phyloP scores from a whole-genome alignment of 2,329 filamentous ascomycete species.

The Alternaria postmessia region DNA sequence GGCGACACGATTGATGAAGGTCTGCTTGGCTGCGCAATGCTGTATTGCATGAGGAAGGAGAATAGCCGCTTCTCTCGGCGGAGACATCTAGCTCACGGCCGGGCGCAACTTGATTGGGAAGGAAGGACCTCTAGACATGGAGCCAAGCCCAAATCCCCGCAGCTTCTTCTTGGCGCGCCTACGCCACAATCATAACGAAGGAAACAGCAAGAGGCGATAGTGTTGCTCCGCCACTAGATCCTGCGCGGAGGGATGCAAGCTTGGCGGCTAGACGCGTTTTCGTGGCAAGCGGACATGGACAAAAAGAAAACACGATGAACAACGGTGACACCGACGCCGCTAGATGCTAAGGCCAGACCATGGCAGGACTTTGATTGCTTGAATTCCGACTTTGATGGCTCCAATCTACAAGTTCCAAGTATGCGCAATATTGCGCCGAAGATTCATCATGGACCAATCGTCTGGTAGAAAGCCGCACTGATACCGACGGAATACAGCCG shows the following conservation, averaged over 20 bases:
- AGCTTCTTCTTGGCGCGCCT: conserved; percentile 21
- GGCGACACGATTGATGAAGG: conserved; percentile 23
- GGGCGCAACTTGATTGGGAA: conserved; percentile 36
- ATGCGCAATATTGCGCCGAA: not conserved
- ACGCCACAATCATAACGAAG: conserved; percentile 25
- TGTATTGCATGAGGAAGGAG: conserved; percentile 35
- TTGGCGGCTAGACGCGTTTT: not conserved
- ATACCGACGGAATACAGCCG: not conserved
- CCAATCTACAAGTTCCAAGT: not conserved
- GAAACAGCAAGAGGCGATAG: conserved; percentile 6
- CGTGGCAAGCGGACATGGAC: not conserved
- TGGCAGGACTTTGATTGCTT: not conserved
- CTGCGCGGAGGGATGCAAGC: not conserved
- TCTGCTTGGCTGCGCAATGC: conserved; percentile 32
- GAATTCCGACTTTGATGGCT: not conserved
- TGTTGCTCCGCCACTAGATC: conserved; percentile 4
- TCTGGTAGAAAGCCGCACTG: not conserved
- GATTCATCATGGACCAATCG: not conserved
- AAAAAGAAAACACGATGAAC: not conserved
- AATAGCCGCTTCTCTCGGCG: conserved; percentile 24
- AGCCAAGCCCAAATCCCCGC: conserved; percentile 21
- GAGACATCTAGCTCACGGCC: conserved; percentile 21
- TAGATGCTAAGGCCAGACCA: not conserved
- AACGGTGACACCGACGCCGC: not conserved
- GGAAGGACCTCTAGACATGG: conserved; percentile 29